phyloP scores from a whole-genome alignment of 805 yeast species.

The Metschnikowia koreensis region DNA sequence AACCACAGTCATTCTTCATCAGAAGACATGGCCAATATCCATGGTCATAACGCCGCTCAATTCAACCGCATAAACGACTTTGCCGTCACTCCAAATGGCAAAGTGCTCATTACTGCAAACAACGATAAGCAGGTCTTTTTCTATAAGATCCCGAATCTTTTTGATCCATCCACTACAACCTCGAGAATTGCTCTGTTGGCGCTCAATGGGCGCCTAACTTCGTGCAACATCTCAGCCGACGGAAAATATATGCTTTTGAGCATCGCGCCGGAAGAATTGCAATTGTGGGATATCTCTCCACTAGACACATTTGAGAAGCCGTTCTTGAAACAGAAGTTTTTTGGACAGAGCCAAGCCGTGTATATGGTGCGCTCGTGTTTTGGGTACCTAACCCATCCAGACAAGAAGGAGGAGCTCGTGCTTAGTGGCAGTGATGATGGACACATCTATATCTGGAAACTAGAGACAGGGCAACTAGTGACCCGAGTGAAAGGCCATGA shows the following conservation, averaged over 20 bases:
- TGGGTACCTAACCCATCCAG: conserved; percentile 50
- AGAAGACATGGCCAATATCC: not conserved
- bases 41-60: conserved; percentile 12
- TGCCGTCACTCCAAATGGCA: conserved; percentile 63
- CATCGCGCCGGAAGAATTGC: conserved; percentile 72
- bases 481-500: conserved; percentile 61
- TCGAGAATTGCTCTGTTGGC: conserved; percentile 44
- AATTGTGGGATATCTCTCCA: conserved; percentile 68
- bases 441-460: conserved; percentile 73
- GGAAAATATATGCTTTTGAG: conserved; percentile 61
- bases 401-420: conserved; percentile 57
- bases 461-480: conserved; percentile 64
- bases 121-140: conserved; percentile 61
- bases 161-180: conserved; percentile 33
- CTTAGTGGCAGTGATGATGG: conserved; percentile 87
- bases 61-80: conserved; percentile 63
- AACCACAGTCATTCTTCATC: conserved; percentile 1
- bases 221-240: conserved; percentile 54
- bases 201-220: conserved; percentile 60
- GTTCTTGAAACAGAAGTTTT: conserved; percentile 56
- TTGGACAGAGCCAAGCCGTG: conserved; percentile 71
- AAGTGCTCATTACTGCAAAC: conserved; percentile 59
- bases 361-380: conserved; percentile 74
- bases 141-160: conserved; percentile 47
- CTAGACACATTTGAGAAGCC: conserved; percentile 36